phyloP scores from a whole-genome alignment of 2,329 filamentous ascomycete species.

The Blastomyces silverae region DNA sequence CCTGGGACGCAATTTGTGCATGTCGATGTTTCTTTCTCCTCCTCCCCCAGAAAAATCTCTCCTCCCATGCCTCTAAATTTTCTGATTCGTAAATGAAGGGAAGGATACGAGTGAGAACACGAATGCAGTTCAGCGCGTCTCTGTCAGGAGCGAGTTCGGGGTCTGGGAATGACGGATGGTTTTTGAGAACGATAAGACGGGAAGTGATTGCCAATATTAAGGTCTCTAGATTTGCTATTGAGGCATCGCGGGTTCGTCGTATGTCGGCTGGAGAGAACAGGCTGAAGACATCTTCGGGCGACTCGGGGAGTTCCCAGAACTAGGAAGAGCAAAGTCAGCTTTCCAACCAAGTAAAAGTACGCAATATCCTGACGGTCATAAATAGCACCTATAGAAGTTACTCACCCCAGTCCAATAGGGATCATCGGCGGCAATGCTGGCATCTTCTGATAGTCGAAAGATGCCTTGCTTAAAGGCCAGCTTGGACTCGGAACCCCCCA shows the following conservation, averaged over 20 bases:
- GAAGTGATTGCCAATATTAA: conserved; percentile 77
- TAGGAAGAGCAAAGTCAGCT: conserved; percentile 35
- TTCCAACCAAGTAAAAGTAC: background rate
- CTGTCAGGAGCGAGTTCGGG: conserved; percentile 72
- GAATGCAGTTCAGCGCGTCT: conserved; percentile 91
- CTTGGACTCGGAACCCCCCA: conserved; percentile 99
- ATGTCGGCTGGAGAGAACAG: conserved; percentile 87
- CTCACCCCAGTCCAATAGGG: conserved; percentile 86
- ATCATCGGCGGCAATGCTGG: conserved; percentile 78
- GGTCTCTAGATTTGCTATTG: conserved; percentile 83
- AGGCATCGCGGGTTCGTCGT: conserved; percentile 75
- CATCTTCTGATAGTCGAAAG: conserved; percentile 89
- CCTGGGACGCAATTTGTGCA: conserved; percentile 60
- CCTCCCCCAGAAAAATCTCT: conserved; percentile 83
- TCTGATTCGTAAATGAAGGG: conserved; percentile 92
- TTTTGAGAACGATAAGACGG: conserved; percentile 71
- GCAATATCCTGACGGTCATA: background rate
- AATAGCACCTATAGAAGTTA: conserved; percentile 21
- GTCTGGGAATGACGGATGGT: conserved; percentile 86
- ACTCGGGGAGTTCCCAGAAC: conserved; percentile 98
- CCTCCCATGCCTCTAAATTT: conserved; percentile 74
- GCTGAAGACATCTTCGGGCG: conserved; percentile 92
- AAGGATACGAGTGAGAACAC: conserved; percentile 79
- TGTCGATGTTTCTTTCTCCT: conserved; percentile 65
- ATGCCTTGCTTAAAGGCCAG: conserved; percentile 98